Base-by-base conservation (phyloP, 192 early-diverging fungal genomes). In the Podila minutissima region DNA sequence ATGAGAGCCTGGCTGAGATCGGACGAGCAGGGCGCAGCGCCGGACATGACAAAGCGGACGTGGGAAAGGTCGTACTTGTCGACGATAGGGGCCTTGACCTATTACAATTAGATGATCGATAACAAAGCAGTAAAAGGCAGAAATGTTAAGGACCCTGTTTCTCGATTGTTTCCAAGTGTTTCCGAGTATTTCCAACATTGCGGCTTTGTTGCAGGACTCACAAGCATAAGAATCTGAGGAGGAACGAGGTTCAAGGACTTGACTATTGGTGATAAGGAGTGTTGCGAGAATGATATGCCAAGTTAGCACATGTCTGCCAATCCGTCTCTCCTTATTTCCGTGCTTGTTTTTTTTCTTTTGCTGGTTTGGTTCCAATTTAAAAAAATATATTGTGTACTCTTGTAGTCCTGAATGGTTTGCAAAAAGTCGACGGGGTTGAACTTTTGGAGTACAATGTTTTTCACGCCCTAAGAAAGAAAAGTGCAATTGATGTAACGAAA, bases 11-110 rank as follows among this genome's bases (percentile, higher is more conserved):
- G 17, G 32, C 76, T 75, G 53, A 84, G 59, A 22, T 93, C 91
- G 13, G 74, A 74, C 5, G 79, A 82, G n/a, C 93, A 82, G 24
- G 94, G 93, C 6, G 94, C 94, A 15, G 93, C 94, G 12, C 91
- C 92, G 13, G 73, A 86, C 57, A 91, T 81, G 51, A 91, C 53
- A 15, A 71, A 61, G 53, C 79, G 68, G 5, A 95, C 64, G 28
- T 75, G 82, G 10, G 86, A 79, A 33, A 96, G 71, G 64, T 93
- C 84, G 71, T 87, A 94, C 11, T 91, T 85, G 19, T 86, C 83
- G 7, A 91, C 86, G 46, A 91, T 63, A 9, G 92, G 90, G n/a
- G 86, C 74, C 66, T 94, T 94, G 33, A 88, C 86, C 35, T 46
- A 33, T 33, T 33, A 33, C 33, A 46, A 17, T 10, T 17, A 12